These are phyloP conservation scores for Neurospora africana DNA, from an alignment of 495 filamentous ascomycete genomes.

Conservation along the genomic window DNA sequence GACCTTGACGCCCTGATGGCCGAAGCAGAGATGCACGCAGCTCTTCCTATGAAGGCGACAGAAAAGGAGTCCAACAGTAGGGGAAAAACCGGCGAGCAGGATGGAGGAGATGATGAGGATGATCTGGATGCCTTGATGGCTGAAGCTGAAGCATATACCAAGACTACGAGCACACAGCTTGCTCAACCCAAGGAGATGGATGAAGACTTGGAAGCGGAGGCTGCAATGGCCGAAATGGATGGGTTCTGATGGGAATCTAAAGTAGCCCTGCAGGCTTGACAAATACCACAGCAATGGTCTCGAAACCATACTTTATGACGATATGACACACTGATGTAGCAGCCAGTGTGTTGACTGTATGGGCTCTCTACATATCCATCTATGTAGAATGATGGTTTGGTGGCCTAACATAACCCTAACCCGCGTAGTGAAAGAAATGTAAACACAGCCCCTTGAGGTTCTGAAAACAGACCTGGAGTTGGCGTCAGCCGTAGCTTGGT, in stretches of 20 bases:
- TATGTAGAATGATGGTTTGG: no score
- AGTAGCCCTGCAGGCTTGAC: no score
- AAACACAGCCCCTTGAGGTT: neutral
- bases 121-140: slow-evolving; percentile 17
- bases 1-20: slow-evolving; percentile 40
- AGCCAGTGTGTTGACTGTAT: no score
- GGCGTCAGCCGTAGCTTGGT: neutral
- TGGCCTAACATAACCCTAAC: neutral
- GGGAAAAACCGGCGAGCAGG: neutral
- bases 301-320: no score
- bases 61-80: neutral
- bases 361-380: no score
- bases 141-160: slow-evolving; percentile 8
- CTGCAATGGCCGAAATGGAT: slow-evolving; percentile 57
- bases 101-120: slow-evolving; percentile 10
- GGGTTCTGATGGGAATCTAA: slow-evolving; percentile 40
- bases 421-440: neutral
- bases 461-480: neutral
- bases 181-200: neutral
- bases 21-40: slow-evolving; percentile 24
- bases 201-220: slow-evolving; percentile 46
- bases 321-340: no score
- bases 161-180: neutral
- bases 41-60: neutral
- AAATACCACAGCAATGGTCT: no score